Conservation (phyloP, 106 monocot species). For the Acorus gramineus region DNA sequence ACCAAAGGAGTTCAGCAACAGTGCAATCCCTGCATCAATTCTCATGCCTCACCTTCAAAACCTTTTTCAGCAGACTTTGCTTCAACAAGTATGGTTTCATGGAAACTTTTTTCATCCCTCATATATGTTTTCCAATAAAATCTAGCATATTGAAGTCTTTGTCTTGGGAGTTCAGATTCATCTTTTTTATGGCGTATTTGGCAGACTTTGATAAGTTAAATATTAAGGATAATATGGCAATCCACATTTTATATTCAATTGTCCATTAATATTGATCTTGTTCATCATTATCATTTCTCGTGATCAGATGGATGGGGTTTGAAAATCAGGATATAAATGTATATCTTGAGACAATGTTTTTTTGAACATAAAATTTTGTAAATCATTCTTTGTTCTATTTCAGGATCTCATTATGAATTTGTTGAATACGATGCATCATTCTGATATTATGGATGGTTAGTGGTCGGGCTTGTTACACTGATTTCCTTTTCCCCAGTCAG, state of each 20-base stretch:
- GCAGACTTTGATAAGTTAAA: no score
- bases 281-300: no score
- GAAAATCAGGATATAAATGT: no score
- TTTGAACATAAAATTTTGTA: neutral
- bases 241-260: no score
- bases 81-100: conserved; percentile 61
- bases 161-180: no score
- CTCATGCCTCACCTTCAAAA: conserved; percentile 91
- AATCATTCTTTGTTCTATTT: conserved; percentile 8
- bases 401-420: conserved; percentile 82
- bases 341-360: no score
- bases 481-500: no score
- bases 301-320: no score
- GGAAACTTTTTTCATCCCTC: neutral
- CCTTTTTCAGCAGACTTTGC: conserved; percentile 78
- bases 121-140: neutral
- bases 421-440: conserved; percentile 69
- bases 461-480: neutral
- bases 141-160: neutral
- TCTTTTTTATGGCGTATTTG: no score
- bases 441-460: conserved; percentile 55
- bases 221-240: no score
- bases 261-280: no score
- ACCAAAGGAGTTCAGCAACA: conserved; percentile 50
- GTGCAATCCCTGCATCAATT: conserved; percentile 55